phyloP scores from a whole-genome alignment of 257 asterid genomes.

The Cinchona pubescens region DNA sequence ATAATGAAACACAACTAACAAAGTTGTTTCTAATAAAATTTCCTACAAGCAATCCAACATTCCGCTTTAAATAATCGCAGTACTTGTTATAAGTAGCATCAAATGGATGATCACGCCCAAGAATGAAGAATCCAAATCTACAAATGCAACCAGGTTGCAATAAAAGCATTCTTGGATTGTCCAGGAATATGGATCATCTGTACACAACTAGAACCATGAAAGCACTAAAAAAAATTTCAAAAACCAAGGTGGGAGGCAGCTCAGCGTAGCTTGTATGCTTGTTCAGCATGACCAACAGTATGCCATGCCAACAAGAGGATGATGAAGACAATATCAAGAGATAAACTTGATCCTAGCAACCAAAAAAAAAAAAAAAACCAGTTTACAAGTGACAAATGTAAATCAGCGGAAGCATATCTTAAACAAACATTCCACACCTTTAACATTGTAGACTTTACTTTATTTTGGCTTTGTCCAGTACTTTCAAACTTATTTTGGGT shows the following conservation, averaged over 20 bases:
- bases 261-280: neutral
- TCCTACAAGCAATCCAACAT: neutral
- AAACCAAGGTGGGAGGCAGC: neutral
- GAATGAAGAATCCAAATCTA: neutral
- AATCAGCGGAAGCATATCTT: neutral
- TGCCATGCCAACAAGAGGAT: neutral
- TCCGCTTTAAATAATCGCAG: neutral
- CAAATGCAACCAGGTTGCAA: neutral
- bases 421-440: neutral
- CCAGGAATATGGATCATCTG: neutral
- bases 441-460: neutral
- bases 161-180: neutral
- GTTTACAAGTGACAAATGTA: neutral
- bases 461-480: neutral
- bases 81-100: no score
- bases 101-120: neutral
- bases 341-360: neutral
- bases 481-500: neutral
- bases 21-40: neutral
- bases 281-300: neutral
- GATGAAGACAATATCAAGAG: no score
- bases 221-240: neutral
- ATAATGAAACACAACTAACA: neutral
- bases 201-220: neutral
- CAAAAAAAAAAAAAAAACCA: neutral